Conservation (phyloP, 148 eudicot species). For the Cornus suecica region DNA sequence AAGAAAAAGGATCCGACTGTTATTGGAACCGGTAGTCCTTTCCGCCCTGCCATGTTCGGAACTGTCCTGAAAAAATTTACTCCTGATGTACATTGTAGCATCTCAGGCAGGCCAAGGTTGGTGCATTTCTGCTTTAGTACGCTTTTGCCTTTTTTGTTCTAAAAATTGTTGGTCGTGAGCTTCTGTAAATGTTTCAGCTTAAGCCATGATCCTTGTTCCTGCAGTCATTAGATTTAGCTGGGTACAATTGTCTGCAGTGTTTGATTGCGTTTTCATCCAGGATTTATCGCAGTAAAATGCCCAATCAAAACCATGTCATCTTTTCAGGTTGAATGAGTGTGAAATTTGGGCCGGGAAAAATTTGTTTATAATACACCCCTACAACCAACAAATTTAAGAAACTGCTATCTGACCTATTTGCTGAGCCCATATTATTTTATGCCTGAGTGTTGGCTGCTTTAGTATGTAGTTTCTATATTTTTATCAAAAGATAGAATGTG, state of each 20-base stretch:
- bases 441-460: background rate
- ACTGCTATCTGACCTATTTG: no score
- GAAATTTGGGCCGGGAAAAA: background rate
- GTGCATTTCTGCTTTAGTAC: constrained; percentile 1
- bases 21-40: constrained; percentile 73
- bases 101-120: constrained; percentile 83
- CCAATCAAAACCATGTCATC: background rate
- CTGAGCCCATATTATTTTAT: background rate
- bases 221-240: background rate
- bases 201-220: background rate
- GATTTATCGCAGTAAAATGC: background rate
- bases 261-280: background rate
- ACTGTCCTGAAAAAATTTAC: constrained; percentile 73
- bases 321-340: background rate
- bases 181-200: background rate
- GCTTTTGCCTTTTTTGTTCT: background rate
- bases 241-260: background rate
- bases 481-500: background rate
- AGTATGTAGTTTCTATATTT: no score
- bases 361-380: no score
- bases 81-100: constrained; percentile 72
- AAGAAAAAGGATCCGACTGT: constrained; percentile 44
- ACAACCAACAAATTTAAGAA: no score
- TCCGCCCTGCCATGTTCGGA: constrained; percentile 82
- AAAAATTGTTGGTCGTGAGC: background rate